These are phyloP conservation scores for Colletotrichum sp. DNA, from an alignment of 2,329 filamentous ascomycete species.

Conservation along the genomic window DNA sequence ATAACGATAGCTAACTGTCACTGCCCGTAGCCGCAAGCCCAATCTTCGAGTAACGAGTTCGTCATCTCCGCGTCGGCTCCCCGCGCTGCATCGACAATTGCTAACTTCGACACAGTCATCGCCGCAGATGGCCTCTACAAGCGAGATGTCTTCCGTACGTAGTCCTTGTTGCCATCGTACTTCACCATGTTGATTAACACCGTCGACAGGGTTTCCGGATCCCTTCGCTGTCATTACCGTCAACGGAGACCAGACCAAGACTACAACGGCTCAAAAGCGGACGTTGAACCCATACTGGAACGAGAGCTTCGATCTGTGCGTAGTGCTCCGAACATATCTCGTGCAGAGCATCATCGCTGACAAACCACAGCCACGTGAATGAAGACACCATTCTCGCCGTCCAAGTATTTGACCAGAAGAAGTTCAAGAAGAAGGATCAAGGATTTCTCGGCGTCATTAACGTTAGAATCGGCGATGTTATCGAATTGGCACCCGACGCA, in stretches of 20 bases:
- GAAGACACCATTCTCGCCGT: slow-evolving; percentile 97
- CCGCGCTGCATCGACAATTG: slow-evolving; percentile 22
- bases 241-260: slow-evolving; percentile 97
- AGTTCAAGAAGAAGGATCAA: slow-evolving; percentile 99
- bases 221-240: slow-evolving; percentile 97
- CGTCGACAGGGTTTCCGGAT: slow-evolving; percentile 82
- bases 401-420: slow-evolving; percentile 99
- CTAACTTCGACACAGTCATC: slow-evolving; percentile 75
- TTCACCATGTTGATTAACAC: slow-evolving; percentile 29
- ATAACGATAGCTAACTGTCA: not conserved
- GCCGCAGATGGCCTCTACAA: slow-evolving; percentile 98
- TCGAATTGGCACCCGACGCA: slow-evolving; percentile 86
- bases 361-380: slow-evolving; percentile 72
- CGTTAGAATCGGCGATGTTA: slow-evolving; percentile 90
- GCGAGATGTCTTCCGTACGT: slow-evolving; percentile 97
- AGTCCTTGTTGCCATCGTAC: not conserved
- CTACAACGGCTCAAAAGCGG: slow-evolving; percentile 96
- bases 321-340: slow-evolving; percentile 27
- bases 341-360: not conserved
- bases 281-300: slow-evolving; percentile 99
- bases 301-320: slow-evolving; percentile 97
- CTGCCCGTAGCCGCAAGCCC: slow-evolving; percentile 64
- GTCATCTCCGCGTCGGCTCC: slow-evolving; percentile 35
- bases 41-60: slow-evolving; percentile 95
- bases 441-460: slow-evolving; percentile 98